Percentiles rank a stretch among this genome's conserved stretches.
These are phyloP conservation scores for Plasmodium berghei DNA, from an alignment of 169 alveolate genomes.

Conservation along the genomic window DNA sequence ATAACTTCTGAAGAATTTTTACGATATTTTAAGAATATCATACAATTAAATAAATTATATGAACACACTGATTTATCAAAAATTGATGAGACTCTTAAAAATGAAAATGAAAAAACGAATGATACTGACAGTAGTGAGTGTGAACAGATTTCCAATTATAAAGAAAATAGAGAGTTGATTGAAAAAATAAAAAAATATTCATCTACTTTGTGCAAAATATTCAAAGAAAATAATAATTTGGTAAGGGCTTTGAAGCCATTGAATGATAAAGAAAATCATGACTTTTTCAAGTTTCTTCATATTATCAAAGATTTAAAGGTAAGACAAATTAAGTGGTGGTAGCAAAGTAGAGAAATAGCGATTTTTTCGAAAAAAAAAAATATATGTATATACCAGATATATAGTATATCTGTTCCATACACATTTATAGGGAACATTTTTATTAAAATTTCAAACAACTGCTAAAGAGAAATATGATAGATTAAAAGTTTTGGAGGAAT, in stretches of 20 bases:
- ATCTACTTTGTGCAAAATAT: slow-evolving; percentile 21
- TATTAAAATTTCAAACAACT: slow-evolving; percentile 53
- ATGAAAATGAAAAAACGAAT: not conserved
- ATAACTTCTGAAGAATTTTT: slow-evolving; percentile 38
- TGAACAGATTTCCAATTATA: not conserved
- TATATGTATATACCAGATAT: not conserved
- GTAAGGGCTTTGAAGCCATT: not conserved
- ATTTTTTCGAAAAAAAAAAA: not conserved
- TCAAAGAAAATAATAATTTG: slow-evolving; percentile 28
- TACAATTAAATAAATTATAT: slow-evolving; percentile 64
- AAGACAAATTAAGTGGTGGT: not conserved
- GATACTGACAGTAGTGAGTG: not conserved
- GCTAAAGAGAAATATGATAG: slow-evolving; percentile 41
- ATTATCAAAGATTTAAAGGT: slow-evolving; percentile 57
- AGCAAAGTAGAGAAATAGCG: not conserved
- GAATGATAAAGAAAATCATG: slow-evolving; percentile 54
- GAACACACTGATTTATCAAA: slow-evolving; percentile 39
- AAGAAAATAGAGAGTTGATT: slow-evolving; percentile 41
- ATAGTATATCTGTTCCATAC: not conserved
- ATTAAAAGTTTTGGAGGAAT: slow-evolving; percentile 2
- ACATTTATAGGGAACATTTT: slow-evolving; percentile 25
- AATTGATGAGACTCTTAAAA: not conserved
- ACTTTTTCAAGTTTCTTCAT: slow-evolving; percentile 37
- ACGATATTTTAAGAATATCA: slow-evolving; percentile 38
- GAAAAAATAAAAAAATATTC: slow-evolving; percentile 68